These are phyloP conservation scores for Pouteria glomerata DNA, from an alignment of 148 eudicot genomes.

Conservation along the genomic window DNA sequence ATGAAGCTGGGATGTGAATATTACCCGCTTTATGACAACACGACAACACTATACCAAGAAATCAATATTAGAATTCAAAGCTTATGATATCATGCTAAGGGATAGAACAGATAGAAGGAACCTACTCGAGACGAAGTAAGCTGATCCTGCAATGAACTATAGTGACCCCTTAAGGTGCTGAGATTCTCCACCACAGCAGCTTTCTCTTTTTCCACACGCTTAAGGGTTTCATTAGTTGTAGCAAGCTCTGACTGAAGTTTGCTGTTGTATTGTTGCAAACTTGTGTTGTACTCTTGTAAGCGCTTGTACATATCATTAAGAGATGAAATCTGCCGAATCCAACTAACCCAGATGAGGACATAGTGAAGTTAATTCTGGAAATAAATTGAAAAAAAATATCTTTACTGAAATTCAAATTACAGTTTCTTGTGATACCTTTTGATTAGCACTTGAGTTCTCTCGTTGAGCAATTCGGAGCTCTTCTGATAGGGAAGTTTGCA, in stretches of 20 bases:
- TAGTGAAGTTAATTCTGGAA: not conserved
- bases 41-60: not conserved
- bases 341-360: constrained; percentile 9
- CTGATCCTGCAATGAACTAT: constrained; percentile 76
- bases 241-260: constrained; percentile 90
- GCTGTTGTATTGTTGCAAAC: constrained; percentile 91
- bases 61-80: not conserved
- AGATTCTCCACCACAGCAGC: constrained; percentile 71
- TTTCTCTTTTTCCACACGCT: constrained; percentile 81
- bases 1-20: not conserved
- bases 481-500: constrained; percentile 56
- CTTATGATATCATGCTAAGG: not conserved
- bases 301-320: constrained; percentile 86
- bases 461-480: constrained; percentile 58
- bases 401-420: not conserved
- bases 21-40: not conserved
- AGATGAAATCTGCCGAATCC: constrained; percentile 58
- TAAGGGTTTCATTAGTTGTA: constrained; percentile 67
- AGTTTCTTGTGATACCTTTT: constrained; percentile 47
- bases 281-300: constrained; percentile 88
- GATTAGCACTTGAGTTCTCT: constrained; percentile 55
- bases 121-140: constrained; percentile 61
- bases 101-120: not conserved
- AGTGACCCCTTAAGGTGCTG: constrained; percentile 72
- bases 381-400: not conserved